Evolutionary conservation across 2,329 filamentous ascomycete species (phyloP).

Genomic region (Aureobasidium sp.): DNA sequence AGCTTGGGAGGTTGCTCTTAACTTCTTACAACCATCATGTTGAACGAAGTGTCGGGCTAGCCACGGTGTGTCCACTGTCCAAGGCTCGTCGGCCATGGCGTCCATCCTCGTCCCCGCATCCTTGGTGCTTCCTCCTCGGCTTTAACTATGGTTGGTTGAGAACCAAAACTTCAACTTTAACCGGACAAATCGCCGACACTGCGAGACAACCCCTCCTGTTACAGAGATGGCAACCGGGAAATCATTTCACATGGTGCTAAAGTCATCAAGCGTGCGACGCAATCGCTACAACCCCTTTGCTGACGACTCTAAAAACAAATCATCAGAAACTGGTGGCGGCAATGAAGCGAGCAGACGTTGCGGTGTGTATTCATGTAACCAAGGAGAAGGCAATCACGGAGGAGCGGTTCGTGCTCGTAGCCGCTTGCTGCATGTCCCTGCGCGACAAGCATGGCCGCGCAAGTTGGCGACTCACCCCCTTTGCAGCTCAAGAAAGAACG

Average conservation of each 20-base stretch:
- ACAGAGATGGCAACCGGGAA: background rate
- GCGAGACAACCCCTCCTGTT: background rate
- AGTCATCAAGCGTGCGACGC: background rate
- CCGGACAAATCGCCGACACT: background rate
- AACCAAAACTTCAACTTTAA: constrained; percentile 6
- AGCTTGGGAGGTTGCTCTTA: background rate
- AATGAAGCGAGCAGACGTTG: constrained; percentile 6
- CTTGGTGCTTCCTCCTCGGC: background rate
- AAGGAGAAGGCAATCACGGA: constrained; percentile 1
- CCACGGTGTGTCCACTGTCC: background rate
- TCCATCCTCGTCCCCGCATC: constrained; percentile 3
- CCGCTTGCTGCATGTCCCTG: constrained; percentile 6
- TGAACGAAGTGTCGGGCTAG: background rate
- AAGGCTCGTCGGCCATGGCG: background rate
- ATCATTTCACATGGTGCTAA: background rate
- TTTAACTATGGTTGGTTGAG: background rate
- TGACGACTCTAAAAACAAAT: background rate
- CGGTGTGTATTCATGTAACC: constrained; percentile 5
- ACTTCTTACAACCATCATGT: background rate
- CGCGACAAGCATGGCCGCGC: background rate
- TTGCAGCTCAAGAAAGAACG: background rate
- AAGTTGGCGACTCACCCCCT: background rate
- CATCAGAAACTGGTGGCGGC: background rate
- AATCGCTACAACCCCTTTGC: background rate
- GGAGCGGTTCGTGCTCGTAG: constrained; percentile 1